Evolutionary conservation across 1,284 basidiomycete species (phyloP), one percentile per base, ranked within the genome.

Genomic region (Stereum hirsutum): DNA sequence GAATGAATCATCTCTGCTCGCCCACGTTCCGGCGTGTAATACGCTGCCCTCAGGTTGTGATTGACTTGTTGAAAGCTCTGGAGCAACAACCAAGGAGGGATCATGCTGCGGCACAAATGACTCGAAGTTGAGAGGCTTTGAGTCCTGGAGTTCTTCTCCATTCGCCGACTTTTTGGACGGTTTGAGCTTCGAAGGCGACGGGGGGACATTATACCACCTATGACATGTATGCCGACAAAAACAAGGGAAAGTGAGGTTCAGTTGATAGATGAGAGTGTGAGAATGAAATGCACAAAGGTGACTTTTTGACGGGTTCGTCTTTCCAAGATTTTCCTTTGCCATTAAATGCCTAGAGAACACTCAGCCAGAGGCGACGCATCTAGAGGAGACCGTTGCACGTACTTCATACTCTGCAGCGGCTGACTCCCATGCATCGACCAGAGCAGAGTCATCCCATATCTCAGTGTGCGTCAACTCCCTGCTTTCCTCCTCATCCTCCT

Each of bases 401-500:
- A 78, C 78, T 63, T 82, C 71, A 50, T 88, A 89, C 55, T 89
- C 86, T 45, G 83, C 82, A 49, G 70, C 75, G 15, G 85, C 86
- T 46, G 85, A 78, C 56, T 88, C 72, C 86, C 86, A 89, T 19
- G 85, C 86, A 42, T 81, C 70, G 34, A 89, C 74, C 45, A 89
- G 70, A 3, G 81, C 84, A 32, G 82, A 81, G 55, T 89, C 85
- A 51, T 89, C 86, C 85, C 85, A 89, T 31, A 87, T 77, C 54
- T 89, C 86, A 40, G 78, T 72, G 31, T 81, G 70, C 4, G 78
- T 78, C 44, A 88, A 66, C 45, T 75, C 69, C 39, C 78, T 67
- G 49, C 75, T 76, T 53, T 78, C 71, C 36, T 73, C 70, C 39
- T 65, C 62, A 7, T 63, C 64, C 6, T 61, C 57, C 20, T 54